Conservation (phyloP, 495 filamentous ascomycete genomes). For the Aspergillus nidulans region DNA sequence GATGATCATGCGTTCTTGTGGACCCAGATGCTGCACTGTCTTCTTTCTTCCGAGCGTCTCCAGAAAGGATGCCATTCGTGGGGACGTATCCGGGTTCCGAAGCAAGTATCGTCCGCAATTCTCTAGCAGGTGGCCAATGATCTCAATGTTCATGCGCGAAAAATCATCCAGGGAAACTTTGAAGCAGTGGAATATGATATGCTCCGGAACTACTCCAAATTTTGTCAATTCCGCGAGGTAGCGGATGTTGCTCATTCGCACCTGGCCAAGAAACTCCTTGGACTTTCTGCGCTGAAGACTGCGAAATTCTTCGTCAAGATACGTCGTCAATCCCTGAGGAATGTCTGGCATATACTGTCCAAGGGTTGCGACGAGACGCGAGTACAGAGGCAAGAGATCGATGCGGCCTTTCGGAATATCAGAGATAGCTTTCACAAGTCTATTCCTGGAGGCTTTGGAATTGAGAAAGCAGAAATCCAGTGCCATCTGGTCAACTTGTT, state of each 20-base stretch:
- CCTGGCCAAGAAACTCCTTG: constrained; percentile 93
- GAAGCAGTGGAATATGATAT: constrained; percentile 97
- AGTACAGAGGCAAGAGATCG: constrained; percentile 87
- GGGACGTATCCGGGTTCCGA: constrained; percentile 88
- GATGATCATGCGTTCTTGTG: constrained; percentile 95
- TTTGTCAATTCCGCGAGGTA: constrained; percentile 98
- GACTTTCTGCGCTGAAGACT: constrained; percentile 97
- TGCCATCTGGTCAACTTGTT: constrained; percentile 84
- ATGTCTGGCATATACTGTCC: constrained; percentile 92
- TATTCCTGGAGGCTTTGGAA: constrained; percentile 93
- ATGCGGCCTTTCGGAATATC: constrained; percentile 91
- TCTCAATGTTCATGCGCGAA: constrained; percentile 97
- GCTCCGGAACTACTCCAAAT: constrained; percentile 95
- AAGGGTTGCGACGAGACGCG: constrained; percentile 87
- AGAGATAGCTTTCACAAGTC: constrained; percentile 86
- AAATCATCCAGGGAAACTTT: constrained; percentile 98
- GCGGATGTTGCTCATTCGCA: constrained; percentile 89
- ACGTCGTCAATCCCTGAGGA: constrained; percentile 82
- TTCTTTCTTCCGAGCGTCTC: constrained; percentile 97
- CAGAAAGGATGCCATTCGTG: constrained; percentile 86
- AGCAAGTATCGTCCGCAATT: constrained; percentile 95
- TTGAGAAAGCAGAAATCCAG: constrained; percentile 98
- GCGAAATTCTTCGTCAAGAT: constrained; percentile 95
- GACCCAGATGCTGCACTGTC: constrained; percentile 85
- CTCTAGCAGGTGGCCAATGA: constrained; percentile 94